phyloP scores from a whole-genome alignment of 78 protist species.

The Blattamonas nauphoetae region DNA sequence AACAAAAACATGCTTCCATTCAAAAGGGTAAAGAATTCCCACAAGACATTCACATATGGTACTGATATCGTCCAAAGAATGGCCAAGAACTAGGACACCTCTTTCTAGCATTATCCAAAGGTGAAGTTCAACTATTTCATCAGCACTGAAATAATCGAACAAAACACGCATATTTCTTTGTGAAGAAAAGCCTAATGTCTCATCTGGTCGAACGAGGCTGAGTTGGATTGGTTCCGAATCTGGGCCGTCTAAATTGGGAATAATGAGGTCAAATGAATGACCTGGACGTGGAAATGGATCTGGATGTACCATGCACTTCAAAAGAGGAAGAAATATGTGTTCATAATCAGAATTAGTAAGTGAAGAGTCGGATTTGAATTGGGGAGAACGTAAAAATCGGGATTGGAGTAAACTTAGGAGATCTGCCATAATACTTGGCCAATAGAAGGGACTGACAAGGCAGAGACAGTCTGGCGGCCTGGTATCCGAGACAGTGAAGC shows the following conservation, averaged over 20 bases:
- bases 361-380: background rate
- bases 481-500: background rate
- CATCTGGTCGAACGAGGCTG: too few relatives aligned
- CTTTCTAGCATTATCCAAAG: background rate
- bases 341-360: background rate
- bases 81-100: background rate
- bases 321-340: too few relatives aligned
- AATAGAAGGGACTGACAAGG: background rate
- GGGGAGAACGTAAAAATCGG: background rate
- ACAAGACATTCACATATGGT: background rate
- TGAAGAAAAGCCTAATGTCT: background rate
- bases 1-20: background rate
- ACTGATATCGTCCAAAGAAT: background rate
- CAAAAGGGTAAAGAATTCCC: background rate
- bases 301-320: background rate
- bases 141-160: background rate
- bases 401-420: background rate
- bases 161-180: background rate
- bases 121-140: background rate
- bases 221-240: background rate
- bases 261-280: background rate
- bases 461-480: background rate
- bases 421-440: background rate
- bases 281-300: background rate
- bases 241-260: background rate